A percentile compares a stretch with the other conserved stretches of the same genome.
Conservation (phyloP, 2,329 filamentous ascomycete species). For the Juglanconis sp. region DNA sequence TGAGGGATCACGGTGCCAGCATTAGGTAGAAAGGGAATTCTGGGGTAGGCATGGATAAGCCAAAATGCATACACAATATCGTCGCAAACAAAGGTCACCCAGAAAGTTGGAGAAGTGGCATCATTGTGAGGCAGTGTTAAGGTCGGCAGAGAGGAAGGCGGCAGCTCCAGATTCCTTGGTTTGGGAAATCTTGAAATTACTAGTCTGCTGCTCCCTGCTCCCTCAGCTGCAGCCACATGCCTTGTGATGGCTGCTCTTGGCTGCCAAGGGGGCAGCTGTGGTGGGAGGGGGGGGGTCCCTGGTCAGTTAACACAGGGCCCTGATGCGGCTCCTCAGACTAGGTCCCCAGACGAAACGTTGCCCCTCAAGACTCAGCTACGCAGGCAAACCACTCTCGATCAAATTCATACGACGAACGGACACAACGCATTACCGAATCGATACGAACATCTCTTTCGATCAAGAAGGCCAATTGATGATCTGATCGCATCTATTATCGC, state of each 20-base stretch:
- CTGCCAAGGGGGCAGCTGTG: neutral
- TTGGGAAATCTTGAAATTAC: neutral
- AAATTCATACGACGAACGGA: neutral
- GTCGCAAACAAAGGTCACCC: neutral
- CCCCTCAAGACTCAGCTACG: neutral
- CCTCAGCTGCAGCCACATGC: neutral
- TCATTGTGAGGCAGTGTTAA: constrained; percentile 3
- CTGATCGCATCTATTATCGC: constrained; percentile 7
- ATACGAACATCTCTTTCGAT: neutral
- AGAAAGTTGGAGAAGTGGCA: neutral
- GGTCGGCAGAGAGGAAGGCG: constrained; percentile 3
- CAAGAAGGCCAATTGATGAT: neutral
- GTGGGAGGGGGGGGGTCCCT: neutral
- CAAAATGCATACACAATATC: constrained; percentile 3
- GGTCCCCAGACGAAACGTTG: neutral
- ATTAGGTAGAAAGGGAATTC: neutral
- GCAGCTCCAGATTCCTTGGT: neutral
- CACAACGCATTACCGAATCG: neutral
- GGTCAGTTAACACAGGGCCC: neutral
- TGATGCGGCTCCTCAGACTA: neutral
- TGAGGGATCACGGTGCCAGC: neutral
- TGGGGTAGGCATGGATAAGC: constrained; percentile 17
- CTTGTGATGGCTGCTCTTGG: neutral
- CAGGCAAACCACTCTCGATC: neutral
- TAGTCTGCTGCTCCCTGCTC: too few species aligned